Percentiles rank a stretch among this genome's conserved stretches.
Conservation (phyloP, 805 yeast genomes). For the Kregervanrija fluxuum region DNA sequence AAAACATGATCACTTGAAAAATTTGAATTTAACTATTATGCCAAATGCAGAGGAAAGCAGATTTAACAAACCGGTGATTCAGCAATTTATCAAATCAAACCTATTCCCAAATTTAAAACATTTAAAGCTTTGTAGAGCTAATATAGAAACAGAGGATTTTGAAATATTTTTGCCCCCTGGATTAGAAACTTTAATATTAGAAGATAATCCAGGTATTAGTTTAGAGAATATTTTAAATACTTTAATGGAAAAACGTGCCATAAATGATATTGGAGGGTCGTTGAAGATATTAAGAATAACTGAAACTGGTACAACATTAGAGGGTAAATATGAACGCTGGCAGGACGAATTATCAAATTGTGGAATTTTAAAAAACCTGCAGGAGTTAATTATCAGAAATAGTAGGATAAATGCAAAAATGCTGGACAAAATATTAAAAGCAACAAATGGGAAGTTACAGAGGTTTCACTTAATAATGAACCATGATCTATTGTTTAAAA, state of each 20-base stretch:
- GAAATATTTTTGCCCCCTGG: not conserved
- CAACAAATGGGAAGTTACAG: not conserved
- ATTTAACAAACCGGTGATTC: not conserved
- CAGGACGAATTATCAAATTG: not conserved
- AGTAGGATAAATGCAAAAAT: slow-evolving; percentile 1
- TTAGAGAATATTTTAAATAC: not conserved
- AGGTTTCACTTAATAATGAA: slow-evolving; percentile 2
- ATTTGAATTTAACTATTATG: not conserved
- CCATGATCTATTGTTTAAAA: slow-evolving; percentile 1
- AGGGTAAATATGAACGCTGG: slow-evolving; percentile 1
- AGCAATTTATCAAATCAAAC: not conserved
- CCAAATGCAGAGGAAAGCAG: not conserved
- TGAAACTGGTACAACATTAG: slow-evolving; percentile 2
- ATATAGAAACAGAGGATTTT: not conserved
- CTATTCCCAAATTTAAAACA: slow-evolving; percentile 1
- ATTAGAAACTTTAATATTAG: not conserved
- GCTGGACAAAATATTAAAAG: not conserved
- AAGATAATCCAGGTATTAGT: not conserved
- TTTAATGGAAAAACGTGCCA: not conserved
- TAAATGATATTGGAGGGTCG: not conserved
- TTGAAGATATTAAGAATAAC: not conserved
- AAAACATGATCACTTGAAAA: not conserved
- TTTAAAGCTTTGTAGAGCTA: not conserved
- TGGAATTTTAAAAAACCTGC: not conserved
- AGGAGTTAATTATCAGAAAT: slow-evolving; percentile 2